Evolutionary conservation across 2,329 filamentous ascomycete species (phyloP).

Genomic region (Penicillium psychrosexuale): DNA sequence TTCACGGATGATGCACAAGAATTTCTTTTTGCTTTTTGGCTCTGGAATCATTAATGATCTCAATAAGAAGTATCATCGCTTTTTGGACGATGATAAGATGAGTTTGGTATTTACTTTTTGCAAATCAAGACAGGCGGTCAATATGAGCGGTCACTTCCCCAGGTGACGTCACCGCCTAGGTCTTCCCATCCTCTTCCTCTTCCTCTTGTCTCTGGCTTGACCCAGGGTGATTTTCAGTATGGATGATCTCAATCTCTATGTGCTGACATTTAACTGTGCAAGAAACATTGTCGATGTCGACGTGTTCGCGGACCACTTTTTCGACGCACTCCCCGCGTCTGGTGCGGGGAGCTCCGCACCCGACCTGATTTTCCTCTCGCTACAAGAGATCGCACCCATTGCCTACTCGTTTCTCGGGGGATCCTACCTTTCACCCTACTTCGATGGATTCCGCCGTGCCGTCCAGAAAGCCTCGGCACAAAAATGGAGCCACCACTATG

Average conservation of each 20-base stretch:
- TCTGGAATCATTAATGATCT: neutral
- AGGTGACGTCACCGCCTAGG: slow-evolving; percentile 18
- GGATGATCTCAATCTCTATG: slow-evolving; percentile 65
- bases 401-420: slow-evolving; percentile 81
- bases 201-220: neutral
- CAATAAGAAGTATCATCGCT: neutral
- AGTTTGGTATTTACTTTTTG: neutral
- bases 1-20: slow-evolving; percentile 41
- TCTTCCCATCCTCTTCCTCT: neutral
- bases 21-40: slow-evolving; percentile 7
- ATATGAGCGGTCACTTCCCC: neutral
- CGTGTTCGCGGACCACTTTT: slow-evolving; percentile 69
- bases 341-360: slow-evolving; percentile 53
- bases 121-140: neutral
- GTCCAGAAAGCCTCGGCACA: slow-evolving; percentile 65
- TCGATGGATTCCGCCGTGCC: slow-evolving; percentile 66
- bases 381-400: slow-evolving; percentile 89
- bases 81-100: neutral
- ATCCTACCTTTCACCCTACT: slow-evolving; percentile 72
- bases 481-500: slow-evolving; percentile 55
- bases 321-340: slow-evolving; percentile 52
- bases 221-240: slow-evolving; percentile 19
- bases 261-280: slow-evolving; percentile 88
- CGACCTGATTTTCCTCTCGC: slow-evolving; percentile 63
- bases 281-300: slow-evolving; percentile 66